A percentile compares a stretch with the other conserved stretches of the same genome.
Evolutionary conservation across 2,329 filamentous ascomycete genomes (phyloP).

Genomic region (Trichoderma polysporum): DNA sequence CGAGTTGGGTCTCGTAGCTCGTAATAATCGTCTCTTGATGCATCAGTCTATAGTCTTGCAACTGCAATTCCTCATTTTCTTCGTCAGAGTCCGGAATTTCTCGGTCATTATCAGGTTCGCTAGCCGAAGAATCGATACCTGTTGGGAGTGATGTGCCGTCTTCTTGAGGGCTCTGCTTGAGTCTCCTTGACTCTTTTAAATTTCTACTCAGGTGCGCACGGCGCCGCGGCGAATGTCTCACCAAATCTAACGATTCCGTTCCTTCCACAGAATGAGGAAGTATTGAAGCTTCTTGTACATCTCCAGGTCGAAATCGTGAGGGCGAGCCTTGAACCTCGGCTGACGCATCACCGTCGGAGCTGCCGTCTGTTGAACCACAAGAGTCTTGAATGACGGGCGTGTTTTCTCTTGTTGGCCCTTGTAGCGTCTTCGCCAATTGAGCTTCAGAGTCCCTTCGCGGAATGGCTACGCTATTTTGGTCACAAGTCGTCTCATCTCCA

Average conservation of each 20-base stretch:
- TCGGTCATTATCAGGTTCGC: not conserved
- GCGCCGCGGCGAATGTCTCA: not conserved
- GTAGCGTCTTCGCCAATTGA: slow-evolving; percentile 26
- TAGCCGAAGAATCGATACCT: not conserved
- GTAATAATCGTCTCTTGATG: slow-evolving; percentile 28
- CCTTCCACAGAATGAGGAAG: not conserved
- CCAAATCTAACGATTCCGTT: not conserved
- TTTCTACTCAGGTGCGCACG: not conserved
- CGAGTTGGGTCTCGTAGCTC: slow-evolving; percentile 38
- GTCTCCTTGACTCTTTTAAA: not conserved
- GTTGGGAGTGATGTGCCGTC: not conserved
- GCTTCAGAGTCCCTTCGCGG: slow-evolving; percentile 25
- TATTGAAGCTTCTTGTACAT: not conserved
- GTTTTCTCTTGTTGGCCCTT: slow-evolving; percentile 24
- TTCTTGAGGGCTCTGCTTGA: not conserved
- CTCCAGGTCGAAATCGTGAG: not conserved
- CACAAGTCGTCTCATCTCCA: slow-evolving; percentile 23
- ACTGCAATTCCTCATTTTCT: slow-evolving; percentile 32
- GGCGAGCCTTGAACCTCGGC: slow-evolving; percentile 11
- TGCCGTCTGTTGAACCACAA: slow-evolving; percentile 40
- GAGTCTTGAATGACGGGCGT: slow-evolving; percentile 46
- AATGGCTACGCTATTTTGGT: slow-evolving; percentile 32
- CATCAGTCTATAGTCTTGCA: slow-evolving; percentile 16
- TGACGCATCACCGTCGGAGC: slow-evolving; percentile 31
- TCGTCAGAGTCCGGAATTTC: slow-evolving; percentile 55